phyloP scores from a whole-genome alignment of 352 stramenopile genomes.

The Globisporangium spinosum region DNA sequence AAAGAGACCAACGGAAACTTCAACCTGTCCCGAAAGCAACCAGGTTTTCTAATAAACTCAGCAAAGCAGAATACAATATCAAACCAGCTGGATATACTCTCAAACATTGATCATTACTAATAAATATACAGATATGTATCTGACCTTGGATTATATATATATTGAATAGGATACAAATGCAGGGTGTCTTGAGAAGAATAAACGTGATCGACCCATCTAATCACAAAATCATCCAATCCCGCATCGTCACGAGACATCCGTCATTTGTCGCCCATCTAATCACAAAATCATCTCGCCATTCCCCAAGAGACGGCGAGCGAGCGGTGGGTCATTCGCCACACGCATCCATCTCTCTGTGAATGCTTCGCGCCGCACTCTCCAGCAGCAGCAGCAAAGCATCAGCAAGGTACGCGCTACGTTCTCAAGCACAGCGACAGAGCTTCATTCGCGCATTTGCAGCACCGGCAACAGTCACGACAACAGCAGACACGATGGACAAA shows the following conservation, averaged over 20 bases:
- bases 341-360: not conserved
- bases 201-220: constrained; percentile 12
- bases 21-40: constrained; percentile 4
- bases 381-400: not conserved
- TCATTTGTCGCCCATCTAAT: constrained; percentile 2
- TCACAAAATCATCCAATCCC: constrained; percentile 13
- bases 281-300: not conserved
- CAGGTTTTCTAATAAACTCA: not conserved
- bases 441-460: constrained; percentile 3
- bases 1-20: constrained; percentile 11
- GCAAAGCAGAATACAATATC: not conserved
- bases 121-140: not conserved
- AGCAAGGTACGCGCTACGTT: not conserved
- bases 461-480: not conserved
- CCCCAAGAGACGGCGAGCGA: not conserved
- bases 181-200: not conserved
- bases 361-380: constrained; percentile 7
- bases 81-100: not conserved
- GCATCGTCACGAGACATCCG: not conserved
- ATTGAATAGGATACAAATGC: no score
- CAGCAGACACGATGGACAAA: constrained; percentile 20
- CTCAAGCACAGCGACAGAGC: not conserved
- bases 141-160: no score
- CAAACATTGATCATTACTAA: not conserved
- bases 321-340: not conserved